Percentiles rank a stretch among this genome's conserved stretches.
Conservation (phyloP, 2,329 filamentous ascomycete genomes). For the Talaromyces albobiverticillius region DNA sequence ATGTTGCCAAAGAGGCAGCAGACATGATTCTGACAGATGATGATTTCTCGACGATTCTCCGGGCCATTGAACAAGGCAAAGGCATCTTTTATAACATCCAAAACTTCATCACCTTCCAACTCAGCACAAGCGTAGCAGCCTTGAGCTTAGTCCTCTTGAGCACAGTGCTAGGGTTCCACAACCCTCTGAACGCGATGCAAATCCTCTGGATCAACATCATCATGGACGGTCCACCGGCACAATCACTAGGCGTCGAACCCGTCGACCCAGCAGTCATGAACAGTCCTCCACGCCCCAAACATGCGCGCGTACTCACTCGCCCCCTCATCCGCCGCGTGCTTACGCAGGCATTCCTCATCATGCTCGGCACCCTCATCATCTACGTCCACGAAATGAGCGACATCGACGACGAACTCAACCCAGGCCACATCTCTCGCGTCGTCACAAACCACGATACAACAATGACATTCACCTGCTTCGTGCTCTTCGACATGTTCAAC, state of each 20-base stretch:
- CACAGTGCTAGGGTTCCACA: constrained; percentile 88
- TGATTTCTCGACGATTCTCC: constrained; percentile 87
- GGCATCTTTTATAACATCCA: constrained; percentile 99
- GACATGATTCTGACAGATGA: constrained; percentile 88
- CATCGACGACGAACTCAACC: constrained; percentile 44
- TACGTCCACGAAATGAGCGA: constrained; percentile 93
- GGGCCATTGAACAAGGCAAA: constrained; percentile 97
- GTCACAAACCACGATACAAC: constrained; percentile 94
- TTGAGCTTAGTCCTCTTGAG: constrained; percentile 88
- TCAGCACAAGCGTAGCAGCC: constrained; percentile 93
- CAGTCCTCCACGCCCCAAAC: constrained; percentile 79
- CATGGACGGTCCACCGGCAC: constrained; percentile 97
- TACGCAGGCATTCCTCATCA: constrained; percentile 84
- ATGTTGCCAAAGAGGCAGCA: constrained; percentile 92
- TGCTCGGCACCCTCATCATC: constrained; percentile 84
- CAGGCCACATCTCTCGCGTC: constrained; percentile 49
- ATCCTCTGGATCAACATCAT: constrained; percentile 98
- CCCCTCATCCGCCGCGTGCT: constrained; percentile 80
- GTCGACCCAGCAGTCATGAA: constrained; percentile 95
- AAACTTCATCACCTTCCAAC: constrained; percentile 97
- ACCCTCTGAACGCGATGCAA: constrained; percentile 97
- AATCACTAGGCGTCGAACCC: constrained; percentile 92
- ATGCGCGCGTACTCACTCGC: constrained; percentile 85
- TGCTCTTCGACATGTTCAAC: constrained; percentile 99
- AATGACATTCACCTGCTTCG: constrained; percentile 99